Base-by-base conservation (phyloP, 1,139 yeast species). In the Debaryomyces psychrophilus region DNA sequence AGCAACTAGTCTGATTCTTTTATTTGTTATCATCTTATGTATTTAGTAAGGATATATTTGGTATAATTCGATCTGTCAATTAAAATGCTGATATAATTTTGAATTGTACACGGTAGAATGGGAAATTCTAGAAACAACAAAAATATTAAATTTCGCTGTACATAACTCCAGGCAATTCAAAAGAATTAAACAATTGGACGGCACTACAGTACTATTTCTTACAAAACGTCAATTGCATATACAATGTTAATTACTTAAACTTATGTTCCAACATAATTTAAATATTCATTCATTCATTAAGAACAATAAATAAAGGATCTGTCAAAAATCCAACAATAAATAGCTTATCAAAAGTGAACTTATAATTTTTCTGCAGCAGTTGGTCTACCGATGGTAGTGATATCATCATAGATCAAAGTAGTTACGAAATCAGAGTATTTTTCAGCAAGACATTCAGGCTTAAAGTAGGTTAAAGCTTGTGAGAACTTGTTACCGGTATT, bases 381-480 rank as follows among this genome's bases (percentile, higher is more conserved):
- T 35, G 79, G 67, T 69, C 79, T 73, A 53, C 79, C 79, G 50
- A 73, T 60, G 41, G 79, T 83, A 47, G 86, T 79, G 50, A 87
- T 80, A 49, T 85, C 87, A 55, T 85, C 88, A 65, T 85, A 85
- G 58, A 85, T 69, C 59, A 83, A 69, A 33, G 85, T 82, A 41
- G 95, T 87, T 58, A 87, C 80, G 67, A 87, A 87, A 61, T 86
- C 92, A 48, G 87, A 81, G 67, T 84, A 83, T 60, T 74, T 77
- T 58, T 81, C 83, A 54, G 82, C 87, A 54, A 81, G 73, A 50
- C 84, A 82, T 65, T 83, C 88, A 31, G 87, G 87, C 53, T 71
- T 79, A 67, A 83, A 82, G 70, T 77, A 81, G 46, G 72, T 77
- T 56, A 83, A 81, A 52, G 89, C 93, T 50, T 79, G 82, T 69